Conservation (phyloP, 164 flowering plant genomes). For the Vitis amurensis region DNA sequence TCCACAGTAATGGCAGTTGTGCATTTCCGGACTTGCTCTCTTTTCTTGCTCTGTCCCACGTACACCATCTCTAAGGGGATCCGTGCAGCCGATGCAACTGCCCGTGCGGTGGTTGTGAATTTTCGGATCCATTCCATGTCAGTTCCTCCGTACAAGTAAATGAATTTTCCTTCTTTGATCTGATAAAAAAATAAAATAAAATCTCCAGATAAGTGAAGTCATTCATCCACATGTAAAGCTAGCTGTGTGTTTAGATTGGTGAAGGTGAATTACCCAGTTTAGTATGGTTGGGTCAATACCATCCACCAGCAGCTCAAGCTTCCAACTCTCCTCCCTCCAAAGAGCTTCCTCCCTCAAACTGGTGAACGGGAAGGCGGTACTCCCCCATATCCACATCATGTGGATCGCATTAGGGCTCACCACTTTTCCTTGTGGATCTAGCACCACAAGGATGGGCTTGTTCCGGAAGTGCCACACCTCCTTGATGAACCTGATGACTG, state of each 20-base stretch:
- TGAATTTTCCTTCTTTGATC: conserved; percentile 24
- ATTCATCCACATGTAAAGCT: neutral
- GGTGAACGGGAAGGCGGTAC: conserved; percentile 43
- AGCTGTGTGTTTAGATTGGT: neutral
- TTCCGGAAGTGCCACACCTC: conserved; percentile 8
- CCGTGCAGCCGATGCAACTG: neutral
- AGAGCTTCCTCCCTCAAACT: conserved; percentile 27
- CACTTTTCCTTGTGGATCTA: neutral
- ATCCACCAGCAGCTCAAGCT: conserved; percentile 36
- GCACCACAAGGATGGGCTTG: neutral
- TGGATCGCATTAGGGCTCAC: neutral
- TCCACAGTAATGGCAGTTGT: too few relatives aligned
- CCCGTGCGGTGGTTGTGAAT: conserved; percentile 6
- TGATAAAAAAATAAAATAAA: conserved; percentile 11
- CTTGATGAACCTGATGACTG: conserved; percentile 15
- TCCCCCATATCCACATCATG: conserved; percentile 5
- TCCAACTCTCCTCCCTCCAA: conserved; percentile 46
- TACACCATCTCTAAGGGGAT: conserved; percentile 20
- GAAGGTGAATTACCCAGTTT: conserved; percentile 30
- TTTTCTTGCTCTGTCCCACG: conserved; percentile 17
- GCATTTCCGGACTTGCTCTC: neutral
- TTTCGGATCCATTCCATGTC: conserved; percentile 25
- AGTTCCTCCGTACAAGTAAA: conserved; percentile 28
- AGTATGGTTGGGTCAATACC: conserved; percentile 29
- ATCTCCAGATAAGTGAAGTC: neutral